These are phyloP conservation scores for Enterocytospora artemiae DNA, from an alignment of 371 early-diverging fungal species.

Conservation along the genomic window DNA sequence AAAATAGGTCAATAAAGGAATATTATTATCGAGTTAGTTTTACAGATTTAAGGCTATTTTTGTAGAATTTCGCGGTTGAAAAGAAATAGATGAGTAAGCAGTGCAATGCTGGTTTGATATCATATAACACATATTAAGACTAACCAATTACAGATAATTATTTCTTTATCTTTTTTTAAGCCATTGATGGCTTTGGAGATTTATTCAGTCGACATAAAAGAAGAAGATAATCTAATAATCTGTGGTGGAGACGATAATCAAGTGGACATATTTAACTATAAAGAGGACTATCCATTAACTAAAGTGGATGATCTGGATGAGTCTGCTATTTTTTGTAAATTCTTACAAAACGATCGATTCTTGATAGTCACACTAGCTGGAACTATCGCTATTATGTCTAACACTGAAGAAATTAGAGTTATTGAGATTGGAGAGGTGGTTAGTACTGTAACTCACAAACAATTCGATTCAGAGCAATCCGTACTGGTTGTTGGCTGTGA, in stretches of 20 bases:
- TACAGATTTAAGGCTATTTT: background rate
- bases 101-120: too few relatives aligned
- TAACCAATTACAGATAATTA: too few relatives aligned
- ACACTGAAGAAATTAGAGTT: slow-evolving; percentile 1
- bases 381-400: slow-evolving; percentile 15
- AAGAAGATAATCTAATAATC: background rate
- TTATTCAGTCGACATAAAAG: slow-evolving; percentile 31
- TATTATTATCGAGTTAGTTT: background rate
- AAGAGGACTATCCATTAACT: background rate
- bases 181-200: slow-evolving; percentile 28
- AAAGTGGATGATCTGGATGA: slow-evolving; percentile 25
- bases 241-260: slow-evolving; percentile 37
- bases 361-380: slow-evolving; percentile 34
- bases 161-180: too few relatives aligned
- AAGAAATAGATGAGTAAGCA: background rate
- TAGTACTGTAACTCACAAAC: slow-evolving; percentile 11
- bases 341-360: slow-evolving; percentile 11
- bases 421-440: slow-evolving; percentile 32
- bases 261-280: slow-evolving; percentile 15
- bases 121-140: too few relatives aligned
- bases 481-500: slow-evolving; percentile 30
- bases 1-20: slow-evolving; percentile 16
- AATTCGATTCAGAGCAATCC: too few relatives aligned
- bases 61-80: background rate
- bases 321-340: slow-evolving; percentile 35